Conservation (phyloP, 176 grass and related monocot genomes). For the Pontederia paniculata region DNA sequence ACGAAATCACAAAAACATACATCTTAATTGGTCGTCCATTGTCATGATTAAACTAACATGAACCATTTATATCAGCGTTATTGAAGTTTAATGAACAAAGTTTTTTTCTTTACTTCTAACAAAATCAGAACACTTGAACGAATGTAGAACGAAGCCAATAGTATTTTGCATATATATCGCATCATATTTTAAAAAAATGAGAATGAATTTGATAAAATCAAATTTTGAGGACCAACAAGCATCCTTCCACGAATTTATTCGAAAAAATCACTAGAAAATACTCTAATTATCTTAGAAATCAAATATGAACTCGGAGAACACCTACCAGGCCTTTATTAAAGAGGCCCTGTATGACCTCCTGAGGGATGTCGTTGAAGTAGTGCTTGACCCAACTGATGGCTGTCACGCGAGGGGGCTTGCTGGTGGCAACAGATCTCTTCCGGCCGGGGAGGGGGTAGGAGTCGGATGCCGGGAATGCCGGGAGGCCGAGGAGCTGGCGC, state of each 20-base stretch:
- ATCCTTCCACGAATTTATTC: neutral
- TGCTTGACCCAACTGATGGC: slow-evolving; percentile 79
- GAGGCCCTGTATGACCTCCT: slow-evolving; percentile 50
- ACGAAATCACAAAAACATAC: too few relatives aligned
- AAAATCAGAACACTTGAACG: too few relatives aligned
- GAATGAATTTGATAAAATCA: too few relatives aligned
- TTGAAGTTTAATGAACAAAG: too few relatives aligned
- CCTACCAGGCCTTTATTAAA: slow-evolving; percentile 57
- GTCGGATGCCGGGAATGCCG: slow-evolving; percentile 35
- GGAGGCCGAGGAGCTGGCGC: slow-evolving; percentile 66
- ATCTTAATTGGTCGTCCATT: too few relatives aligned
- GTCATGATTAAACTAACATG: too few relatives aligned
- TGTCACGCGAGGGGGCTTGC: slow-evolving; percentile 29
- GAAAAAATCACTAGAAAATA: neutral
- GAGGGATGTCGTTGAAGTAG: slow-evolving; percentile 53
- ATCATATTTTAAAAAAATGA: too few relatives aligned
- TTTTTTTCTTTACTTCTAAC: too few relatives aligned
- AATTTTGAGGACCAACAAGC: too few relatives aligned
- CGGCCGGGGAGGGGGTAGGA: slow-evolving; percentile 45
- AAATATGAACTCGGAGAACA: neutral
- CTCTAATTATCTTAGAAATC: neutral
- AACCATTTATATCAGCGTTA: too few relatives aligned
- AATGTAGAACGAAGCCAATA: too few relatives aligned
- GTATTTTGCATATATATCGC: too few relatives aligned
- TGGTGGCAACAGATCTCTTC: slow-evolving; percentile 19